phyloP scores from a whole-genome alignment of 2,329 filamentous ascomycete genomes.

The Chaetomiaceae sp. region DNA sequence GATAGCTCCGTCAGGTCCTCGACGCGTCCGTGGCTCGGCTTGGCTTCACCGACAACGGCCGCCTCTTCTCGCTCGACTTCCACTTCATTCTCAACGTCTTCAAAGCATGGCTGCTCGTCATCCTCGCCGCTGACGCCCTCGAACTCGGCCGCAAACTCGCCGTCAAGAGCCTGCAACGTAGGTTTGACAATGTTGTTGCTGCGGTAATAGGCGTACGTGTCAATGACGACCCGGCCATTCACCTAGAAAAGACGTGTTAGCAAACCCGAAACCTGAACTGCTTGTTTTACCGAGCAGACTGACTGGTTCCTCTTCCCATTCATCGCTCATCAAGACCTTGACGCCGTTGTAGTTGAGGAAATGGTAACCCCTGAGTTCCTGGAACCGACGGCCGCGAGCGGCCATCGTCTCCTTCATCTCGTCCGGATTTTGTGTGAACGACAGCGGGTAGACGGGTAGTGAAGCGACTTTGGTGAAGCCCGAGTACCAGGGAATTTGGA shows the following conservation, averaged over 20 bases:
- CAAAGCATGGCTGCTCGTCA: no score
- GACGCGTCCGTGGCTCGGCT: neutral
- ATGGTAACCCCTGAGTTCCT: slow-evolving; percentile 33
- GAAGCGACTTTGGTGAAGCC: slow-evolving; percentile 29
- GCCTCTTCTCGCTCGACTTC: no score
- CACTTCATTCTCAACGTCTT: no score
- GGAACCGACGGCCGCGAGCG: slow-evolving; percentile 33
- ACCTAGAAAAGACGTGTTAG: slow-evolving; percentile 16
- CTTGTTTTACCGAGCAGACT: neutral
- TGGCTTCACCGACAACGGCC: neutral
- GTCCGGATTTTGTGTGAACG: slow-evolving; percentile 24
- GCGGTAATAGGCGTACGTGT: slow-evolving; percentile 35
- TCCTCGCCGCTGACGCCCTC: neutral
- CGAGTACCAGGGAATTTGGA: slow-evolving; percentile 28
- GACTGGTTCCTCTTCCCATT: slow-evolving; percentile 27
- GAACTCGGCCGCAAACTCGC: neutral
- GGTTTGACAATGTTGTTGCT: slow-evolving; percentile 32
- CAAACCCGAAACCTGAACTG: neutral
- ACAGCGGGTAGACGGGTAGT: slow-evolving; percentile 32
- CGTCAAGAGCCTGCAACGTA: slow-evolving; percentile 23
- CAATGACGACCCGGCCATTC: slow-evolving; percentile 33
- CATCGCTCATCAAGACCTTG: slow-evolving; percentile 30
- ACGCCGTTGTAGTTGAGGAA: slow-evolving; percentile 30
- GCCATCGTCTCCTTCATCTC: slow-evolving; percentile 27
- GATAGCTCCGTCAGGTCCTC: slow-evolving; percentile 30